These are phyloP conservation scores for Sesbania bispinosa DNA, from an alignment of 306 rosid species.

Conservation along the genomic window DNA sequence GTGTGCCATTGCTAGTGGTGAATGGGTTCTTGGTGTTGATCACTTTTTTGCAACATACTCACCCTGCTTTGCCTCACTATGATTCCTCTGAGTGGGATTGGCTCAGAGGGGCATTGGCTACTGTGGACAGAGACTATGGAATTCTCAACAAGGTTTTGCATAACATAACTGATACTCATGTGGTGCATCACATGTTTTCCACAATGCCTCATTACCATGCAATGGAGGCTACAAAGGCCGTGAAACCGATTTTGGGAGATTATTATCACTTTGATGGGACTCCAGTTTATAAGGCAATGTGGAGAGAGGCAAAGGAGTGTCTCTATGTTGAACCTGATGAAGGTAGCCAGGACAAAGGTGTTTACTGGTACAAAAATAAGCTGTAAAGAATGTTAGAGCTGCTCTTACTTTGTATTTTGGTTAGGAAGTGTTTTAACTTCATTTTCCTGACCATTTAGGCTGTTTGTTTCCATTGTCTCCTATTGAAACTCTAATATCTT, in stretches of 20 bases:
- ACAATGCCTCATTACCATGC: conserved; percentile 87
- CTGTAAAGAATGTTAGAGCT: too few species aligned
- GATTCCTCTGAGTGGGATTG: conserved; percentile 37
- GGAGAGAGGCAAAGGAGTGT: conserved; percentile 80
- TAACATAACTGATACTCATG: conserved; percentile 32
- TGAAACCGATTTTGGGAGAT: conserved; percentile 64
- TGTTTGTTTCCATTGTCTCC: too few species aligned
- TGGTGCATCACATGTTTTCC: conserved; percentile 51
- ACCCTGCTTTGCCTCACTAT: conserved; percentile 31
- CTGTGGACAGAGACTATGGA: conserved; percentile 33
- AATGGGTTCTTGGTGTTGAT: conserved; percentile 23
- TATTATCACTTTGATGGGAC: conserved; percentile 73
- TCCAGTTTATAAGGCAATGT: conserved; percentile 59
- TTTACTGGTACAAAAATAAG: conserved; percentile 67
- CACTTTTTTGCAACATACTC: conserved; percentile 33
- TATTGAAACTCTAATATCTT: too few species aligned
- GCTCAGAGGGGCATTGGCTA: conserved; percentile 29
- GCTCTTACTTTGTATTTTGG: too few species aligned
- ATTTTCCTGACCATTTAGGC: too few species aligned
- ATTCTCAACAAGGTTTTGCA: conserved; percentile 26
- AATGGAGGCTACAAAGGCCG: conserved; percentile 78
- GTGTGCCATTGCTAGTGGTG: not conserved
- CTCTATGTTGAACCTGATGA: conserved; percentile 67
- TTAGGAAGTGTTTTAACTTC: too few species aligned
- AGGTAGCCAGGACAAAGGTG: conserved; percentile 40